Evolutionary conservation across 805 yeast genomes (phyloP).

Genomic region (Jamesozyma rosinii): DNA sequence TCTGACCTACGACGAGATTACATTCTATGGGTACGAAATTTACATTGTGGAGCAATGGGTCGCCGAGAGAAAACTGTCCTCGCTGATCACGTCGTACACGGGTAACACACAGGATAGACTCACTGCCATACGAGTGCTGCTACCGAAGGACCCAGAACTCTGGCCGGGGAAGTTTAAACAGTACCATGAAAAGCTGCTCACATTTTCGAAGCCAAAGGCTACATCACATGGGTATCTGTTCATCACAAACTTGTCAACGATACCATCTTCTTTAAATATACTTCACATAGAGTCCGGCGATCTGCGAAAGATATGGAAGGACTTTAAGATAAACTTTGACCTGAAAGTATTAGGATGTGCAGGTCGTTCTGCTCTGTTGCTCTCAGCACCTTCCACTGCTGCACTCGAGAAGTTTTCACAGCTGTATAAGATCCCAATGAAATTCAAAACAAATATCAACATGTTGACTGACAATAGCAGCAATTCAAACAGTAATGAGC

Average conservation of each 20-base stretch:
- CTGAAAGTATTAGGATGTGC: conserved; percentile 72
- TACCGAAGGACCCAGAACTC: conserved; percentile 25
- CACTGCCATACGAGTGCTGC: conserved; percentile 52
- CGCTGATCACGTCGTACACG: conserved; percentile 75
- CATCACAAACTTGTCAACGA: conserved; percentile 72
- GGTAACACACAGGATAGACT: conserved; percentile 65
- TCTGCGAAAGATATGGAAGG: conserved; percentile 39
- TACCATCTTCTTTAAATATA: conserved; percentile 66
- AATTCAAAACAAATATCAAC: background rate
- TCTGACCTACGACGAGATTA: conserved; percentile 38
- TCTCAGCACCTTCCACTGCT: conserved; percentile 67
- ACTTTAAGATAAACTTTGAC: conserved; percentile 67
- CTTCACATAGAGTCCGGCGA: conserved; percentile 63
- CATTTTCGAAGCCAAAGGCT: conserved; percentile 57
- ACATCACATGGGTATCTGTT: conserved; percentile 54
- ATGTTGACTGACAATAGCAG: background rate
- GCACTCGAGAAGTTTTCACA: conserved; percentile 75
- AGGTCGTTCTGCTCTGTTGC: conserved; percentile 70
- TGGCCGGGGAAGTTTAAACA: conserved; percentile 41
- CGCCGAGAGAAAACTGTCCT: conserved; percentile 56
- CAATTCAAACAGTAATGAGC: no score
- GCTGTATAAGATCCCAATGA: conserved; percentile 49
- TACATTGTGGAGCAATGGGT: conserved; percentile 96
- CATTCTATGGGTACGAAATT: conserved; percentile 68
- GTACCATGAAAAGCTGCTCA: conserved; percentile 56